These are phyloP conservation scores for Trypanosoma mega DNA, from an alignment of 208 protist genomes.

Conservation along the genomic window DNA sequence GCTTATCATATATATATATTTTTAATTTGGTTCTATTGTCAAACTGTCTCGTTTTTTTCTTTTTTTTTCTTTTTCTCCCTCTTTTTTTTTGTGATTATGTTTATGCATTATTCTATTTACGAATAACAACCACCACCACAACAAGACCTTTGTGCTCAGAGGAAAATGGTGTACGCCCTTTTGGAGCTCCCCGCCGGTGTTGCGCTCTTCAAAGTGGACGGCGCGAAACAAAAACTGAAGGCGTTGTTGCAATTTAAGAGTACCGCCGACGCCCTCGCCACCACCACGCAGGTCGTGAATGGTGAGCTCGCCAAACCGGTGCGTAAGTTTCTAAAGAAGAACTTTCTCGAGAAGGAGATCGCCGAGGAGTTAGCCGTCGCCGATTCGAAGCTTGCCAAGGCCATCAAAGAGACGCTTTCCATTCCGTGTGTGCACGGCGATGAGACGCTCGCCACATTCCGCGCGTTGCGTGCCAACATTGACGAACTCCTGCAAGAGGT, in stretches of 20 bases:
- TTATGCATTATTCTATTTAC: constrained; percentile 6
- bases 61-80: constrained; percentile 5
- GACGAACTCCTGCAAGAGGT: constrained; percentile 86
- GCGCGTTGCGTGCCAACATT: constrained; percentile 95
- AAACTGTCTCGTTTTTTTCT: no score
- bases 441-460: constrained; percentile 92
- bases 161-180: constrained; percentile 95
- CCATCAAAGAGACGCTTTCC: constrained; percentile 96
- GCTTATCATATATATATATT: no score
- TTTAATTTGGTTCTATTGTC: no score
- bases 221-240: constrained; percentile 87
- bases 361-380: constrained; percentile 93
- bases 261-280: constrained; percentile 96
- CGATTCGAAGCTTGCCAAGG: constrained; percentile 95
- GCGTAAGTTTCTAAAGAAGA: constrained; percentile 98
- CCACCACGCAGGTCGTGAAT: constrained; percentile 96
- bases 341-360: constrained; percentile 91
- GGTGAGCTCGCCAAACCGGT: constrained; percentile 95
- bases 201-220: constrained; percentile 98
- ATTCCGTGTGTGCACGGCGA: constrained; percentile 93
- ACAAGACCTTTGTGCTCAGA: constrained; percentile 8
- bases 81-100: constrained; percentile 13
- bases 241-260: constrained; percentile 94
- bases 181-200: constrained; percentile 98
- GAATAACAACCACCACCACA: constrained; percentile 1